Percentiles rank a stretch among this genome's conserved stretches.
Conservation (phyloP, 345 rosid species). For the Cardiospermum halicacabum region DNA sequence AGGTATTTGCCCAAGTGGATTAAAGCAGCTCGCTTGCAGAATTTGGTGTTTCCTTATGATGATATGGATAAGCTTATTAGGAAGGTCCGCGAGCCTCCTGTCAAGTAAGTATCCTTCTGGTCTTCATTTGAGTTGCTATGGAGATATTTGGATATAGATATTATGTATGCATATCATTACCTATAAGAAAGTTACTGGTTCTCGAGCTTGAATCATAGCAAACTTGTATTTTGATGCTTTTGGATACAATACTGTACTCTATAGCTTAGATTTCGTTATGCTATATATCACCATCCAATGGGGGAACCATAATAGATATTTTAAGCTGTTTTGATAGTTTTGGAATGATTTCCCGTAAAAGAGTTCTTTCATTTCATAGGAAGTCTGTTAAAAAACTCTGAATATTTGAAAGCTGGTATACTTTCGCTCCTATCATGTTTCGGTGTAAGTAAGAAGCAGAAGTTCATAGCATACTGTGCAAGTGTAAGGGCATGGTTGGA, state of each 20-base stretch:
- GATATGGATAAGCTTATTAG: slow-evolving; percentile 67
- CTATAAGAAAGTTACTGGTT: not conserved
- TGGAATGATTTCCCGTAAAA: not conserved
- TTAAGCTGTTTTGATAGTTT: not conserved
- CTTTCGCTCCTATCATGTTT: not conserved
- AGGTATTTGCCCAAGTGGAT: slow-evolving; percentile 82
- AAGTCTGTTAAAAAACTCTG: not conserved
- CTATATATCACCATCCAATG: not conserved
- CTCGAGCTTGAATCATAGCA: not conserved
- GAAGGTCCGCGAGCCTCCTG: slow-evolving; percentile 80
- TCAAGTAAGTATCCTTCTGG: slow-evolving; percentile 59
- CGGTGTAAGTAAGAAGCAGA: not conserved
- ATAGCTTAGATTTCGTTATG: not conserved
- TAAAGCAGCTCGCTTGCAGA: slow-evolving; percentile 82
- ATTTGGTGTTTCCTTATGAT: slow-evolving; percentile 89
- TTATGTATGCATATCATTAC: not conserved
- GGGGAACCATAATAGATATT: not conserved
- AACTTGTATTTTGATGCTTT: not conserved
- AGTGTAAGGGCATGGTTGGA: not conserved
- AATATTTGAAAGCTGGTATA: not conserved
- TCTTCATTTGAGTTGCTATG: not conserved
- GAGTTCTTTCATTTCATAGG: not conserved
- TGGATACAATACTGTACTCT: not conserved
- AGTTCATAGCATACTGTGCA: not conserved
- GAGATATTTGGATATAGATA: not conserved